Conservation (phyloP, 768 basidiomycete genomes). For the Lepiota subincarnata region DNA sequence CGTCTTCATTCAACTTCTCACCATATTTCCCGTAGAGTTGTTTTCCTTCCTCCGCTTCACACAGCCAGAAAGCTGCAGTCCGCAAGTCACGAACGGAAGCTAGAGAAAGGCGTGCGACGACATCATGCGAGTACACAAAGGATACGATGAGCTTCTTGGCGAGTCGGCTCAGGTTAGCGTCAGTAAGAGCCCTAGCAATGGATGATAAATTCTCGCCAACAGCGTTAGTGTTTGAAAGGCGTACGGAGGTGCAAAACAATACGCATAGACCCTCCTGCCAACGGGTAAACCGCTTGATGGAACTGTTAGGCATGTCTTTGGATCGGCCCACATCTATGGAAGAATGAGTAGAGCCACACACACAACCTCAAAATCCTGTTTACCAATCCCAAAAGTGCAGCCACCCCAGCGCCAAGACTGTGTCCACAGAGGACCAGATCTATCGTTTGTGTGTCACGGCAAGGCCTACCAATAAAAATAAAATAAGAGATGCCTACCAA, state of each 20-base stretch:
- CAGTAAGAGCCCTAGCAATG: slow-evolving; percentile 51
- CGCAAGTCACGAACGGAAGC: slow-evolving; percentile 74
- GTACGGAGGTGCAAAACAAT: slow-evolving; percentile 78
- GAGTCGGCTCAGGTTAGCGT: slow-evolving; percentile 54
- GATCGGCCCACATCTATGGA: slow-evolving; percentile 83
- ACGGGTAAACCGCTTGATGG: slow-evolving; percentile 67
- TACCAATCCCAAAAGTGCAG: slow-evolving; percentile 69
- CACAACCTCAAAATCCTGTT: slow-evolving; percentile 19
- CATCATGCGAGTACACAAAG: slow-evolving; percentile 79
- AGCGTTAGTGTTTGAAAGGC: slow-evolving; percentile 17
- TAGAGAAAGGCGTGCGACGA: slow-evolving; percentile 73
- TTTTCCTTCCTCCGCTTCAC: slow-evolving; percentile 52
- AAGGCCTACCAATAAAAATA: background rate
- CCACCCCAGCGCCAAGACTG: slow-evolving; percentile 81
- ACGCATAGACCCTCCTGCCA: slow-evolving; percentile 64
- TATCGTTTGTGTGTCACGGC: slow-evolving; percentile 19
- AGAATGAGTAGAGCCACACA: background rate
- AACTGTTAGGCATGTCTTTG: slow-evolving; percentile 66
- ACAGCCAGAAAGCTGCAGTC: slow-evolving; percentile 76
- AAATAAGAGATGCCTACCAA: slow-evolving; percentile 45
- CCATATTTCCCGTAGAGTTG: background rate
- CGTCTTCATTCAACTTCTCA: slow-evolving; percentile 42
- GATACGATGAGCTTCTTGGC: slow-evolving; percentile 65
- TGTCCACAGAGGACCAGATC: slow-evolving; percentile 79
- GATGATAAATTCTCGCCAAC: background rate